Evolutionary conservation across 345 rosid species (phyloP).

Genomic region (Heritiera littoralis): DNA sequence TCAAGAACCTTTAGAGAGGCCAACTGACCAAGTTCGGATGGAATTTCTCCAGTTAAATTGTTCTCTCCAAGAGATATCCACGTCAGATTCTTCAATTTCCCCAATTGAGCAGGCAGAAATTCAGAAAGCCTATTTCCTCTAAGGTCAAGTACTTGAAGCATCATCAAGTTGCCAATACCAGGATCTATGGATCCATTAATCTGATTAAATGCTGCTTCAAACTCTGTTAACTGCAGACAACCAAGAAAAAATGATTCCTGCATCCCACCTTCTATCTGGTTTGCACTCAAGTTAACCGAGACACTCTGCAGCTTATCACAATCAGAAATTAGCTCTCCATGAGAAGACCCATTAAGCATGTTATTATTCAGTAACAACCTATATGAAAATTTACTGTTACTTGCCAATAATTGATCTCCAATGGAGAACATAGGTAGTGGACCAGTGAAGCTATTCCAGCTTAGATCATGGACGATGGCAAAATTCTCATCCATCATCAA

Average conservation of each 20-base stretch:
- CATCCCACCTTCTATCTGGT: conserved; percentile 38
- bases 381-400: conserved; percentile 32
- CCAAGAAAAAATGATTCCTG: conserved; percentile 29
- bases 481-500: conserved; percentile 10
- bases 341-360: conserved; percentile 46
- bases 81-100: conserved; percentile 38
- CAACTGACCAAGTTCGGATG: conserved; percentile 44
- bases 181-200: conserved; percentile 44
- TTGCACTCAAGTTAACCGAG: conserved; percentile 53
- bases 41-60: conserved; percentile 52
- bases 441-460: conserved; percentile 55
- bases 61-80: conserved; percentile 52
- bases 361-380: conserved; percentile 53
- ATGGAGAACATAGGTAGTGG: conserved; percentile 46
- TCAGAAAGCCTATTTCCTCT: conserved; percentile 53
- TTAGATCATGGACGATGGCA: conserved; percentile 53
- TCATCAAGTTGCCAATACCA: conserved; percentile 39
- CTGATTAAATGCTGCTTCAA: conserved; percentile 53
- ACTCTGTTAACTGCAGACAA: conserved; percentile 38
- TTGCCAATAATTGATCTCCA: conserved; percentile 38
- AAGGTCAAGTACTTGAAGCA: conserved; percentile 48
- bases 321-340: conserved; percentile 33
- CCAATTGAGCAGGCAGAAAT: conserved; percentile 45
- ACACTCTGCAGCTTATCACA: conserved; percentile 44
- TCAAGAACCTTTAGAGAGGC: conserved; percentile 49